A percentile compares a stretch with the other conserved stretches of the same genome.
Evolutionary conservation across 345 rosid genomes (phyloP).

Genomic region (Trapa incisa): DNA sequence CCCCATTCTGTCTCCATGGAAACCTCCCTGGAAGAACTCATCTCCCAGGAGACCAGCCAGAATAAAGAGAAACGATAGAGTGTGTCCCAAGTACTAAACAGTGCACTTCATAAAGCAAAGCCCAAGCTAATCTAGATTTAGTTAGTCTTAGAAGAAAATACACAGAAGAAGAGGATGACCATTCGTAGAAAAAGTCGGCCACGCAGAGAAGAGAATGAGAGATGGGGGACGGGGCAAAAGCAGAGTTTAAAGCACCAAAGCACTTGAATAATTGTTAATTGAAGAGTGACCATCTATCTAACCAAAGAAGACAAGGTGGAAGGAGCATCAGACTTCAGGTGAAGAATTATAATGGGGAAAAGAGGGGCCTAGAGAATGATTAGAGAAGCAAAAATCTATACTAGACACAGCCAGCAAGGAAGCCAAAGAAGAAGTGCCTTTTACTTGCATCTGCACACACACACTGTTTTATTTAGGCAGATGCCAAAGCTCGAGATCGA

Average conservation of each 20-base stretch:
- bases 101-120: neutral
- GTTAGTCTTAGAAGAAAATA: neutral
- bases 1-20: conserved; percentile 39
- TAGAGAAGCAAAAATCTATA: neutral
- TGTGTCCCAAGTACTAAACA: neutral
- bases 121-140: neutral
- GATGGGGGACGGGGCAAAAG: conserved; percentile 3
- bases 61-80: conserved; percentile 5
- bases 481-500: too few relatives aligned
- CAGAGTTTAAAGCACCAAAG: conserved; percentile 15
- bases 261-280: neutral
- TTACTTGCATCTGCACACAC: conserved; percentile 38
- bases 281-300: neutral
- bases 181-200: conserved; percentile 10
- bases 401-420: neutral
- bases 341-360: neutral
- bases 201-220: conserved; percentile 7
- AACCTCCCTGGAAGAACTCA: conserved; percentile 8
- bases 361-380: neutral
- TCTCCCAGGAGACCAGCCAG: neutral
- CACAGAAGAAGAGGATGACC: neutral
- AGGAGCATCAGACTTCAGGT: neutral
- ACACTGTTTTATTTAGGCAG: neutral
- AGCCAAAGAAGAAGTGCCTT: neutral
- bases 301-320: neutral